A percentile compares a stretch with the other conserved stretches of the same genome.
Evolutionary conservation across 2,329 filamentous ascomycete genomes (phyloP).

Genomic region (Aspergillus sergii): DNA sequence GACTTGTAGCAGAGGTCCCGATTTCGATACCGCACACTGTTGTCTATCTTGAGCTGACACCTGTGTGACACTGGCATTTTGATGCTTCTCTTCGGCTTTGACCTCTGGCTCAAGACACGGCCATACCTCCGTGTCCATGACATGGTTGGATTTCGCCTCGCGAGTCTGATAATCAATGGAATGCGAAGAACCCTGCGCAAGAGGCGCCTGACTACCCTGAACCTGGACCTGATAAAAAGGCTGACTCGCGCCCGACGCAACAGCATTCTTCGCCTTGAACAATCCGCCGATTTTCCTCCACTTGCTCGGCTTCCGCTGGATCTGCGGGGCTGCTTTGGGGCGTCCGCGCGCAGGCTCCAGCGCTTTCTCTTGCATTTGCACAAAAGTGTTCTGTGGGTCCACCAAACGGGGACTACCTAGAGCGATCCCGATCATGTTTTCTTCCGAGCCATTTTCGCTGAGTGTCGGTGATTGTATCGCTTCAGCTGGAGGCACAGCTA

Average conservation of each 20-base stretch:
- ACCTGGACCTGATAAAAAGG: constrained; percentile 33
- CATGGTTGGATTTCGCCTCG: constrained; percentile 10
- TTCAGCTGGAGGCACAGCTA: constrained; percentile 31
- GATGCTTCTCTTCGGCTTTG: constrained; percentile 24
- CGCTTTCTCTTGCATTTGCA: constrained; percentile 20
- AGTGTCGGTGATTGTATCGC: constrained; percentile 18
- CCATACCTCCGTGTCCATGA: constrained; percentile 21
- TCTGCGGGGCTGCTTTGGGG: constrained; percentile 11
- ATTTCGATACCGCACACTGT: constrained; percentile 8
- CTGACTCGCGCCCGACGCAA: constrained; percentile 23
- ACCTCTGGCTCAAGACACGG: constrained; percentile 28
- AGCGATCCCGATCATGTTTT: constrained; percentile 69
- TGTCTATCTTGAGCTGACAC: constrained; percentile 8
- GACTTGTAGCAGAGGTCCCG: constrained; percentile 63
- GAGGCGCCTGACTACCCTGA: constrained; percentile 19
- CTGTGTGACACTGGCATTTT: neutral
- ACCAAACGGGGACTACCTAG: constrained; percentile 65
- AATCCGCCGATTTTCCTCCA: constrained; percentile 52
- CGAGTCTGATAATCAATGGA: constrained; percentile 22
- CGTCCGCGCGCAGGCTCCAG: constrained; percentile 16
- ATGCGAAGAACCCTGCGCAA: constrained; percentile 22
- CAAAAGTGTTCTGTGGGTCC: constrained; percentile 18
- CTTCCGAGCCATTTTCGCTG: constrained; percentile 30
- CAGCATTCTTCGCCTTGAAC: constrained; percentile 42
- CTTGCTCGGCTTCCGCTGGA: constrained; percentile 44